phyloP scores from a whole-genome alignment of 768 basidiomycete species.

The Podaxis carcinomalis region DNA sequence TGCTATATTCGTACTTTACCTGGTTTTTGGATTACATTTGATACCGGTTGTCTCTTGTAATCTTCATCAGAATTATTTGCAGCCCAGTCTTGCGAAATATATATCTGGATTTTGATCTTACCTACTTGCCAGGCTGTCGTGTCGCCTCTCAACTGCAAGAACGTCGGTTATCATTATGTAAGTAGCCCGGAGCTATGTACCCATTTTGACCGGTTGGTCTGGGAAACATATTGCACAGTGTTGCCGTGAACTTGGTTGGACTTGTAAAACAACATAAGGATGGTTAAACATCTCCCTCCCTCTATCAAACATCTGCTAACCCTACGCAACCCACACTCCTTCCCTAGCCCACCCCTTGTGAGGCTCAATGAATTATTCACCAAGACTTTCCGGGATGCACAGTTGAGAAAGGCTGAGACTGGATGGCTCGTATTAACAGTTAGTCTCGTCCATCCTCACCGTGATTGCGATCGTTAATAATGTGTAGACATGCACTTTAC shows the following conservation, averaged over 20 bases:
- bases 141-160: background rate
- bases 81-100: background rate
- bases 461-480: constrained; percentile 15
- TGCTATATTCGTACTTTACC: constrained; percentile 2
- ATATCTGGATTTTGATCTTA: background rate
- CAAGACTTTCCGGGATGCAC: constrained; percentile 64
- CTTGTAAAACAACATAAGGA: constrained; percentile 13
- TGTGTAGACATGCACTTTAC: constrained; percentile 73
- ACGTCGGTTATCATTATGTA: background rate
- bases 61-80: background rate
- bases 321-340: constrained; percentile 58
- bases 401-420: constrained; percentile 57
- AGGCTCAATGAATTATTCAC: constrained; percentile 53
- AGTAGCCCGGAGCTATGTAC: background rate
- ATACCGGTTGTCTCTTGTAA: constrained; percentile 6
- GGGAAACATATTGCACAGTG: background rate
- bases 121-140: background rate
- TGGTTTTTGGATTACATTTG: constrained; percentile 4
- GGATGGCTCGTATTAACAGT: constrained; percentile 83
- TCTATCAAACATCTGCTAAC: constrained; percentile 69
- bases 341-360: constrained; percentile 50
- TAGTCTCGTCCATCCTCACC: constrained; percentile 20
- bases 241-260: background rate
- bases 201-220: background rate
- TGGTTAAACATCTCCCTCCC: constrained; percentile 53